Evolutionary conservation across 179 eudicot species (phyloP), one percentile per base, ranked within the genome.

Genomic region (Drosera spatulata): DNA sequence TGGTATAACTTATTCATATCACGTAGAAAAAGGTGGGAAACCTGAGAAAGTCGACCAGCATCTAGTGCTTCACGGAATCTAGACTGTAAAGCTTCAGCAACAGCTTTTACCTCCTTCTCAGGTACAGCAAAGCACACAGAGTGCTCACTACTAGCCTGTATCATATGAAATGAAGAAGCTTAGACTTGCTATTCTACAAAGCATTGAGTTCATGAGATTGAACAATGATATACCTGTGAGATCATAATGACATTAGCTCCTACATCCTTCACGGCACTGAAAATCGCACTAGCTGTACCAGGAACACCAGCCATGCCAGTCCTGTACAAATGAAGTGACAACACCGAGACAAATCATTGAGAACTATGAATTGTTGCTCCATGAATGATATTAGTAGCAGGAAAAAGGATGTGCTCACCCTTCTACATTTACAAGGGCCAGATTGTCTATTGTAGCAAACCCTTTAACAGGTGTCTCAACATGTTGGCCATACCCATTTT

Each of bases 291-390:
- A 41, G 99, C 89, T 61, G 97, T 91, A 73, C 99, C 99, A 73
- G 99, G 99, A 75, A 94, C 96, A 63, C 99, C 99, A 61, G 97
- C 91, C 96, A 94, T 91, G 71, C 99, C 99, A 71, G 99, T 94
- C 76, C 99, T 94, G 80, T 61, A 65, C 51, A 61, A 55, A 61
- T 52, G 61, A 73, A 42, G 60, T 68, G 39, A 59, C 37, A 66
- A 56, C 33, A 22, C 33, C 33, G 33, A 22, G 33, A 22, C 33
- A 22, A 22, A 22, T 22, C 33, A 22, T 22, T 22, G 33, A 1
- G 33, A 22, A 22, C 33, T 22, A 22, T 22, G 33, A 22, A 22
- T 22, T 22, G 33, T 22, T 22, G 33, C 33, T 22, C 33, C 33
- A 22, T 22, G 33, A 22, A 22, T 22, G 14, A 55, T 7, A 43